Conservation (phyloP, 164 flowering plant genomes). For the Aristolochia californica region DNA sequence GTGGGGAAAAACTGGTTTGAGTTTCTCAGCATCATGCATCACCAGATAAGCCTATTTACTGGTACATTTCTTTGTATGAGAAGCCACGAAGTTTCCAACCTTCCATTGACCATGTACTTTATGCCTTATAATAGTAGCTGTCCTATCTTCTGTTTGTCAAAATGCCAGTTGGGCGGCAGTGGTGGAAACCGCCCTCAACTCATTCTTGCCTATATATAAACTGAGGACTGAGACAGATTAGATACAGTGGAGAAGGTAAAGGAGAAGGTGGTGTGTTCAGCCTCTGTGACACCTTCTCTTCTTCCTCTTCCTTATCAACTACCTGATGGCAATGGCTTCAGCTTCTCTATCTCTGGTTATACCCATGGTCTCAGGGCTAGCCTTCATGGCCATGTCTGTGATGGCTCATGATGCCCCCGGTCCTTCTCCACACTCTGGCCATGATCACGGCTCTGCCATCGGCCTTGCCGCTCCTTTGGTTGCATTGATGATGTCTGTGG, state of each 20-base stretch:
- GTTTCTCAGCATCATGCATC: no score
- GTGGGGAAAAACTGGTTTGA: no score
- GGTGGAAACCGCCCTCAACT: no score
- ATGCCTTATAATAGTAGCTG: no score
- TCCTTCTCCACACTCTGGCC: not conserved
- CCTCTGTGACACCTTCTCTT: not conserved
- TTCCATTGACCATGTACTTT: no score
- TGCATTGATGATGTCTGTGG: not conserved
- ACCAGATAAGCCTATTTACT: no score
- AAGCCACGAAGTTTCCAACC: no score
- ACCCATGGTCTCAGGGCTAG: not conserved
- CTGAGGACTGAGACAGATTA: not conserved
- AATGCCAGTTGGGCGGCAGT: no score
- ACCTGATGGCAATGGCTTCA: not conserved
- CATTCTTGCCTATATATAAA: not conserved
- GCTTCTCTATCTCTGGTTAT: not conserved
- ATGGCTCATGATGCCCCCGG: not conserved
- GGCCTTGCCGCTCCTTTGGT: not conserved
- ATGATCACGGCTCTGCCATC: not conserved
- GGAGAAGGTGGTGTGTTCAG: not conserved
- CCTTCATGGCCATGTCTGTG: not conserved
- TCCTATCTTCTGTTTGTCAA: no score
- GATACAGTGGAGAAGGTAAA: not conserved
- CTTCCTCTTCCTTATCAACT: not conserved
- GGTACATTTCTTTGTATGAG: no score